phyloP scores from a whole-genome alignment of 768 basidiomycete genomes.

The Tephrocybe sp. region DNA sequence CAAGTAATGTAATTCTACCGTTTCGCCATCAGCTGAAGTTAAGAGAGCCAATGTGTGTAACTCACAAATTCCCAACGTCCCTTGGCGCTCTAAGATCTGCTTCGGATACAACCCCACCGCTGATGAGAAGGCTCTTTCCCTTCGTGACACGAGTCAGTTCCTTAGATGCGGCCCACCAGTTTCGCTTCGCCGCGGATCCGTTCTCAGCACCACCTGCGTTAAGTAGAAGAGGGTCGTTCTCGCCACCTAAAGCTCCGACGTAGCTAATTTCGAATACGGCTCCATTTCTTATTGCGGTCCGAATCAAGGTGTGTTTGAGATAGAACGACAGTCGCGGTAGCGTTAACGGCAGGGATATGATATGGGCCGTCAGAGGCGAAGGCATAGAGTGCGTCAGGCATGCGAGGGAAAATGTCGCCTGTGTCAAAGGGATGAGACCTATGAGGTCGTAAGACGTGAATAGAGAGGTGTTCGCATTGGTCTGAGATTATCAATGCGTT shows the following conservation, averaged over 20 bases:
- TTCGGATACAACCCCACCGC: conserved; percentile 61
- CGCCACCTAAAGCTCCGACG: conserved; percentile 68
- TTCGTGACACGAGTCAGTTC: conserved; percentile 82
- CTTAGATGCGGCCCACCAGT: conserved; percentile 82
- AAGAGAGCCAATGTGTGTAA: conserved; percentile 3
- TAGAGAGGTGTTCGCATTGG: conserved; percentile 62
- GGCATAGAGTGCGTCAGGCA: conserved; percentile 80
- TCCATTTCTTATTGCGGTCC: conserved; percentile 80
- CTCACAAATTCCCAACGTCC: conserved; percentile 79
- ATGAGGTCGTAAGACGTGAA: conserved; percentile 76
- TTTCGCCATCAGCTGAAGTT: neutral
- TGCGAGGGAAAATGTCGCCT: conserved; percentile 70
- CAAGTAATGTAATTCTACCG: conserved; percentile 63
- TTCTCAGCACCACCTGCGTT: conserved; percentile 52
- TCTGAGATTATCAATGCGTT: conserved; percentile 41
- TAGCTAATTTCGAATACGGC: conserved; percentile 83
- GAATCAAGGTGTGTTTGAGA: conserved; percentile 80
- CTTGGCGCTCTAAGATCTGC: conserved; percentile 68
- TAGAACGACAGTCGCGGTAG: conserved; percentile 77
- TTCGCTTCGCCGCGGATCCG: conserved; percentile 60
- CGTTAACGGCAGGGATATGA: conserved; percentile 79
- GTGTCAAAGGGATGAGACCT: conserved; percentile 71
- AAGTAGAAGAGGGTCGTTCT: conserved; percentile 45
- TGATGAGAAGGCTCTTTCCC: conserved; percentile 73
- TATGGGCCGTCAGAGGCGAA: conserved; percentile 74